phyloP scores from a whole-genome alignment of 1,284 basidiomycete species.

The Bondarzewia mesenterica region DNA sequence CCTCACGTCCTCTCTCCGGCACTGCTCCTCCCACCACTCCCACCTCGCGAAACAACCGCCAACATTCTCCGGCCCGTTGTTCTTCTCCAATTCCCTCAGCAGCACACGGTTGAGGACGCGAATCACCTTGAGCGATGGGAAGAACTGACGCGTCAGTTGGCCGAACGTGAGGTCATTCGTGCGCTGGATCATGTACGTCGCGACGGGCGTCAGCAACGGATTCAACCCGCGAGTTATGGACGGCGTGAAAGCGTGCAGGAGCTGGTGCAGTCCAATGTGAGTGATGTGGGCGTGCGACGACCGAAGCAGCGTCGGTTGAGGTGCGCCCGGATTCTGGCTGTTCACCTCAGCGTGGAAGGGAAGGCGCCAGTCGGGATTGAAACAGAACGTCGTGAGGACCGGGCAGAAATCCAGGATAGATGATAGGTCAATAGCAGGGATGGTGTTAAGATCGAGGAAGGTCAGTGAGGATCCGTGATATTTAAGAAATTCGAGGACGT shows the following conservation, averaged over 20 bases:
- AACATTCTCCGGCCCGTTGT: slow-evolving; percentile 36
- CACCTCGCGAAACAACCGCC: slow-evolving; percentile 32
- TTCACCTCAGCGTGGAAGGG: slow-evolving; percentile 21
- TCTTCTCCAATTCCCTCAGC: slow-evolving; percentile 47
- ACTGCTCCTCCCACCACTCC: slow-evolving; percentile 59
- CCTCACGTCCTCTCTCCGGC: slow-evolving; percentile 35
- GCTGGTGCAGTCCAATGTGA: slow-evolving; percentile 61
- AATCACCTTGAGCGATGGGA: slow-evolving; percentile 51
- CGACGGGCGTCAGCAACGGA: slow-evolving; percentile 29
- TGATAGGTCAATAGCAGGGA: slow-evolving; percentile 40
- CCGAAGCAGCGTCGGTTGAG: slow-evolving; percentile 28
- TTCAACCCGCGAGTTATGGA: background rate
- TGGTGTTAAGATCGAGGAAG: slow-evolving; percentile 56
- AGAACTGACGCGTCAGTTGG: slow-evolving; percentile 44
- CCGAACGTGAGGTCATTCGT: slow-evolving; percentile 60
- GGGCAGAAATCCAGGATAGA: slow-evolving; percentile 35
- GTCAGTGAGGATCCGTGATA: slow-evolving; percentile 47
- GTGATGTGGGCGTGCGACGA: slow-evolving; percentile 48
- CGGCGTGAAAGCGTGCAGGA: slow-evolving; percentile 47
- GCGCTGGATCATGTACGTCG: slow-evolving; percentile 37
- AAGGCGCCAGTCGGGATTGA: slow-evolving; percentile 65
- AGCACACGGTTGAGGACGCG: slow-evolving; percentile 48
- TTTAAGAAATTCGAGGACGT: slow-evolving; percentile 47
- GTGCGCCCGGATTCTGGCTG: slow-evolving; percentile 18
- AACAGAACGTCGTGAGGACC: slow-evolving; percentile 48